These are phyloP conservation scores for Lactifluus piperatus DNA, from an alignment of 768 basidiomycete genomes.

Conservation along the genomic window DNA sequence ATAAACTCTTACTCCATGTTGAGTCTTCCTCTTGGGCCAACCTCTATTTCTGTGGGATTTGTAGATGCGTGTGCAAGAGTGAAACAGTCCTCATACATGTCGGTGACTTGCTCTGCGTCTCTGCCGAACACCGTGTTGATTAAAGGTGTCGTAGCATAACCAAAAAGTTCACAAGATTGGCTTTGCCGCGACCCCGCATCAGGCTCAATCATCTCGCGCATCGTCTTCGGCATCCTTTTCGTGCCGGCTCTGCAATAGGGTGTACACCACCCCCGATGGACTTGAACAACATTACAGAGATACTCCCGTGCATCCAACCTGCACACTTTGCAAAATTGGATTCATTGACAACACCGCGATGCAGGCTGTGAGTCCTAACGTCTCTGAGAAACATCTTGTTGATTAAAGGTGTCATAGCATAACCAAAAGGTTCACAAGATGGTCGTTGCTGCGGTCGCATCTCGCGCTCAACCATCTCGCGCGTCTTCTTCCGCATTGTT, in stretches of 20 bases:
- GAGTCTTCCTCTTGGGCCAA: slow-evolving; percentile 13
- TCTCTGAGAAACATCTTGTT: not conserved
- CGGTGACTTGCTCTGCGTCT: not conserved
- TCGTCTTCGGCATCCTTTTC: not conserved
- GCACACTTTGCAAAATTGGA: slow-evolving; percentile 34
- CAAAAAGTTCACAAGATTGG: slow-evolving; percentile 10
- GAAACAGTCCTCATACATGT: slow-evolving; percentile 13
- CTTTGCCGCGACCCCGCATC: not conserved
- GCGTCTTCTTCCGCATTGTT: not conserved
- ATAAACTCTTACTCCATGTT: slow-evolving; percentile 13
- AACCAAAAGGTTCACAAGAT: slow-evolving; percentile 13
- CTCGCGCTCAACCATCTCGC: not conserved
- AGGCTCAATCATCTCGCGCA: not conserved
- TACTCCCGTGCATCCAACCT: slow-evolving; percentile 38
- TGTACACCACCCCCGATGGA: slow-evolving; percentile 14
- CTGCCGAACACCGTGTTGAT: not conserved
- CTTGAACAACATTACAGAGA: slow-evolving; percentile 42
- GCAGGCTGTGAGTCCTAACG: slow-evolving; percentile 29
- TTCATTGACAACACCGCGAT: slow-evolving; percentile 30
- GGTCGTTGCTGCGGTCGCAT: not conserved
- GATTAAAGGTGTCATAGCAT: slow-evolving; percentile 3
- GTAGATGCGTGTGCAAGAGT: slow-evolving; percentile 17
- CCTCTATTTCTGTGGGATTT: slow-evolving; percentile 13
- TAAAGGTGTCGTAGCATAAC: slow-evolving; percentile 4
- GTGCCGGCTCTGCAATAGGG: slow-evolving; percentile 3